phyloP scores from a whole-genome alignment of 257 asterid genomes.

The Solanum corneliomulleri region DNA sequence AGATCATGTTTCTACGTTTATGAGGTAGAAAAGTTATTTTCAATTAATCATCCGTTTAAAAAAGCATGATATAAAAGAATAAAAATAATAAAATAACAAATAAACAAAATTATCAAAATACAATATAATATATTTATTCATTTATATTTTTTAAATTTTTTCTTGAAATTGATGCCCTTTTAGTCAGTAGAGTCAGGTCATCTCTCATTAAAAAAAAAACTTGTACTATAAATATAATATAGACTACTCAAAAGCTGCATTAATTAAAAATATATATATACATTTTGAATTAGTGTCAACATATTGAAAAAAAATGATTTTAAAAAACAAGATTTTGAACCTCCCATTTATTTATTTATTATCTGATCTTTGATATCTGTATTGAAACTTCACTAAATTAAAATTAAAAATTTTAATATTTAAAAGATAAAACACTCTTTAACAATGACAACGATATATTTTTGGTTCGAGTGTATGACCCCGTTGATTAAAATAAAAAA shows the following conservation, averaged over 20 bases:
- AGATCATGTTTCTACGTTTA: not conserved
- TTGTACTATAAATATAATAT: not conserved
- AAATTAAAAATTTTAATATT: not conserved
- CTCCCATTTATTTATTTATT: not conserved
- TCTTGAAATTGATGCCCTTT: slow-evolving; percentile 32
- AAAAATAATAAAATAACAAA: not conserved
- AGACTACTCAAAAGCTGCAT: not conserved
- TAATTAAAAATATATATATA: not conserved
- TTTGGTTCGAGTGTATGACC: not conserved
- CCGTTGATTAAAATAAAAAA: not conserved
- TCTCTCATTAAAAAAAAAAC: not conserved
- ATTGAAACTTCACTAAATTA: not conserved
- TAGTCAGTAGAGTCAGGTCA: slow-evolving; percentile 29
- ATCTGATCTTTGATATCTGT: fast-evolving
- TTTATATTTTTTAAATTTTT: not conserved
- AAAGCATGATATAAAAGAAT: not conserved
- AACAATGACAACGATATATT: not conserved
- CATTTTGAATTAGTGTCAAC: slow-evolving; percentile 1
- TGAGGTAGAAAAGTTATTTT: not conserved
- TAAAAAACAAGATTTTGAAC: not conserved
- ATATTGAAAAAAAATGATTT: not conserved
- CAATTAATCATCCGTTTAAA: fast-evolving
- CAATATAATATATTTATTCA: not conserved
- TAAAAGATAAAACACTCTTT: not conserved
- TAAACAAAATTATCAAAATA: not conserved